Evolutionary conservation across 148 eudicot species (phyloP).

Genomic region (Drosera capensis): DNA sequence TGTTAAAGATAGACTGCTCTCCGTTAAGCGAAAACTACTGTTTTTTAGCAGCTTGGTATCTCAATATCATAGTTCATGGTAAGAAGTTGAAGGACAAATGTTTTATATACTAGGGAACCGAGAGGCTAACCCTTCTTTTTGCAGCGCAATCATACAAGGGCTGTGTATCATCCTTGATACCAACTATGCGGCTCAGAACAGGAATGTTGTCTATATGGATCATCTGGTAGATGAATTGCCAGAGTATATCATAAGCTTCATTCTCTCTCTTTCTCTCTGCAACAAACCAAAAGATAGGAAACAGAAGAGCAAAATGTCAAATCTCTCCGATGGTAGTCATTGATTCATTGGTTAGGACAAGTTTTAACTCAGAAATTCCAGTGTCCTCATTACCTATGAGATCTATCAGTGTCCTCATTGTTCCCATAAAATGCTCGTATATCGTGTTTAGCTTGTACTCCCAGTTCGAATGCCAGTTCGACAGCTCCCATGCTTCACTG

Average conservation of each 20-base stretch:
- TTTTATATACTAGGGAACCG: not conserved
- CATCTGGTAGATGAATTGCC: conserved; percentile 17
- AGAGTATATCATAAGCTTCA: conserved; percentile 23
- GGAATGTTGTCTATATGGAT: conserved; percentile 56
- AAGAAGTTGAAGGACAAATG: too few species aligned
- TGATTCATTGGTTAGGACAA: too few species aligned
- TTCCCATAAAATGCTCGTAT: conserved; percentile 27
- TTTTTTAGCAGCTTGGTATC: too few species aligned
- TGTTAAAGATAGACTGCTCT: too few species aligned
- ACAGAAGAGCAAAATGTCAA: not conserved
- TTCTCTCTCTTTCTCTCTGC: conserved; percentile 30
- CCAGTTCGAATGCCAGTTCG: conserved; percentile 44
- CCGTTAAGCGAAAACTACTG: too few species aligned
- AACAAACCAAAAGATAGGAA: not conserved
- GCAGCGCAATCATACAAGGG: conserved; percentile 35
- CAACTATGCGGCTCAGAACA: conserved; percentile 26
- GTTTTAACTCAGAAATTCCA: too few species aligned
- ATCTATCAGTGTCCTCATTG: conserved; percentile 15
- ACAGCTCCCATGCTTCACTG: conserved; percentile 41
- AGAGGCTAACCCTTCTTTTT: conserved; percentile 25
- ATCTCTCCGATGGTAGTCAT: not conserved
- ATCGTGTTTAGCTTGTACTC: conserved; percentile 41
- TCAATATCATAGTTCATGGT: too few species aligned
- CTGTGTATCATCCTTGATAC: conserved; percentile 28
- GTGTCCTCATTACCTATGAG: conserved; percentile 38